Percentiles rank a stretch among this genome's conserved stretches.
Conservation (phyloP, 345 rosid genomes). For the Abelmoschus esculentus region DNA sequence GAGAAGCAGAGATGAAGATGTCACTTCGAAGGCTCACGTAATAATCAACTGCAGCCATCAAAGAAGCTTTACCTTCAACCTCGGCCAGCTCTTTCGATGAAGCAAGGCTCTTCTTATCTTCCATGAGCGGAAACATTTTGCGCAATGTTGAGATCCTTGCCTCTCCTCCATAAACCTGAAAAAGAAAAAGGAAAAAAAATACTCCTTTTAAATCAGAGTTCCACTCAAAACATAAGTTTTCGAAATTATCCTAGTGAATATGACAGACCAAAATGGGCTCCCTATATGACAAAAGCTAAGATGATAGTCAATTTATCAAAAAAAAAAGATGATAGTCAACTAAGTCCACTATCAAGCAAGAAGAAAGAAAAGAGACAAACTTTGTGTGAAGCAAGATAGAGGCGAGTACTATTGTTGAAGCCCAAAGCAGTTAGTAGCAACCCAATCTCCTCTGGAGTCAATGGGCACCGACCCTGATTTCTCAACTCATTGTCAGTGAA, state of each 20-base stretch:
- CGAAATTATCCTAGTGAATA: neutral
- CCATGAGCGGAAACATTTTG: slow-evolving; percentile 67
- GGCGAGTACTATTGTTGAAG: slow-evolving; percentile 73
- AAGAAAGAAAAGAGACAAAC: slow-evolving; percentile 23
- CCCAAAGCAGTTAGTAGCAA: slow-evolving; percentile 80
- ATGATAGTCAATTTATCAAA: neutral
- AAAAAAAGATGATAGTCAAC: neutral
- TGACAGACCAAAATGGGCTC: neutral
- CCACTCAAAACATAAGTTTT: neutral
- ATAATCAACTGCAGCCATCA: slow-evolving; percentile 87
- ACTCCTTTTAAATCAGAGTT: neutral
- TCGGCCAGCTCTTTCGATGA: slow-evolving; percentile 50
- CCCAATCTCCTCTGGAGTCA: slow-evolving; percentile 96
- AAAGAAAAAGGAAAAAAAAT: neutral
- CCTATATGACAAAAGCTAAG: neutral
- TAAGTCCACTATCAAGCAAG: neutral
- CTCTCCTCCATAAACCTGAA: slow-evolving; percentile 90
- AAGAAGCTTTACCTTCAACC: slow-evolving; percentile 74
- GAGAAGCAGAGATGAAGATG: slow-evolving; percentile 91
- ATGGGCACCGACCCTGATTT: slow-evolving; percentile 89
- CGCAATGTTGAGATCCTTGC: slow-evolving; percentile 65
- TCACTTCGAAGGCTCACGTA: slow-evolving; percentile 89
- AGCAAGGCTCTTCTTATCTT: slow-evolving; percentile 85
- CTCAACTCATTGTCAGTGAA: slow-evolving; percentile 75
- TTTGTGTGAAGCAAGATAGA: slow-evolving; percentile 93